phyloP scores from a whole-genome alignment of 1,284 basidiomycete species.

The Microbotryum silenes-acaulis region DNA sequence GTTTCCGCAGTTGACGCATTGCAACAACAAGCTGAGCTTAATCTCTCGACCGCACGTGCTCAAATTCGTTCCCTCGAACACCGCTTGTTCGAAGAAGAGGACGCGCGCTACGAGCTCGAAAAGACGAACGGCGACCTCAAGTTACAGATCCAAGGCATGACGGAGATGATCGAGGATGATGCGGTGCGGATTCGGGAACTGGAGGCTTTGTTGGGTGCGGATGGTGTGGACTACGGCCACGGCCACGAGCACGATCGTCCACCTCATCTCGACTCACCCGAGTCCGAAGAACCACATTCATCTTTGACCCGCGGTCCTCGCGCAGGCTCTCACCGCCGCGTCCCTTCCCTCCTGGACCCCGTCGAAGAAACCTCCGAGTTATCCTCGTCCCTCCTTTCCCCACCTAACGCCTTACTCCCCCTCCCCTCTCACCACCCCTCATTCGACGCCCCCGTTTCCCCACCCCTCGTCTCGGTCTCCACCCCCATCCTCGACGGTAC shows the following conservation, averaged over 20 bases:
- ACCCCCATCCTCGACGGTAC: slow-evolving; percentile 9
- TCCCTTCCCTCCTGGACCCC: neutral
- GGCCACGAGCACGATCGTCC: neutral
- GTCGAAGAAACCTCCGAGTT: neutral
- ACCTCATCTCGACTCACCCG: slow-evolving; percentile 3
- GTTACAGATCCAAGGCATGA: slow-evolving; percentile 25
- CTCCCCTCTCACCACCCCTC: slow-evolving; percentile 15
- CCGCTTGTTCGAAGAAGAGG: slow-evolving; percentile 23
- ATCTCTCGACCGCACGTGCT: slow-evolving; percentile 25
- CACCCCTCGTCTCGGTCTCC: slow-evolving; percentile 14
- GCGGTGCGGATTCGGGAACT: slow-evolving; percentile 5
- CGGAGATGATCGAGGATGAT: slow-evolving; percentile 23
- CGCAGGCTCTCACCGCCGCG: neutral
- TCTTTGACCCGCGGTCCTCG: neutral
- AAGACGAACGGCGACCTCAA: slow-evolving; percentile 31
- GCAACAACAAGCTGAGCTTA: slow-evolving; percentile 29
- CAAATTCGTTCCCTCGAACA: slow-evolving; percentile 31
- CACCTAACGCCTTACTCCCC: slow-evolving; percentile 14
- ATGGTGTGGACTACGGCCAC: neutral
- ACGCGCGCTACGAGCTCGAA: slow-evolving; percentile 19
- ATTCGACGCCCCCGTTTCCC: slow-evolving; percentile 14
- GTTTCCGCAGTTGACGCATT: slow-evolving; percentile 11
- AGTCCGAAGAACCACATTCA: neutral
- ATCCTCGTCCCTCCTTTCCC: slow-evolving; percentile 16
- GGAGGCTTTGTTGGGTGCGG: neutral